Evolutionary conservation across 2,329 filamentous ascomycete genomes (phyloP).

Genomic region (Monosporascus ibericus): DNA sequence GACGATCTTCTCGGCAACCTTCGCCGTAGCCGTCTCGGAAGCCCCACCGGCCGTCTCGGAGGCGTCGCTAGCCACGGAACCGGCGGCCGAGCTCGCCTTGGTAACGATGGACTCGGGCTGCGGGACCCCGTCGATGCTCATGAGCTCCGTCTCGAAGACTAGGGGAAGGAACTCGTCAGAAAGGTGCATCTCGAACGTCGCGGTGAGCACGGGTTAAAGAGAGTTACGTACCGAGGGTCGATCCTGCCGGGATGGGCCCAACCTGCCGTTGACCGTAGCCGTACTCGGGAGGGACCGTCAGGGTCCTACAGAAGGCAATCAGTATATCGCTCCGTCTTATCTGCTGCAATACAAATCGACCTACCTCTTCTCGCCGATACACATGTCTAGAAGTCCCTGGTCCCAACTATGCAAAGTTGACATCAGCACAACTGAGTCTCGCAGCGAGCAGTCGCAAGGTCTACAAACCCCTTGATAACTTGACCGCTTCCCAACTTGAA

Average conservation of each 20-base stretch:
- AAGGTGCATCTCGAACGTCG: neutral
- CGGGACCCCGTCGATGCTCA: constrained; percentile 72
- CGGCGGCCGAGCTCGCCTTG: constrained; percentile 27
- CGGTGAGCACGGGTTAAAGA: neutral
- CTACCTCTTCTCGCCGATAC: constrained; percentile 81
- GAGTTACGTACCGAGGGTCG: constrained; percentile 61
- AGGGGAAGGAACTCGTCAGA: constrained; percentile 7
- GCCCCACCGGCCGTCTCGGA: constrained; percentile 16
- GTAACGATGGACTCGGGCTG: constrained; percentile 40
- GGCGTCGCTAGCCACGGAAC: constrained; percentile 12
- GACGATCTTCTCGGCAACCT: constrained; percentile 36
- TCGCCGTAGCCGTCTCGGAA: constrained; percentile 22
- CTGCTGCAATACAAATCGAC: constrained; percentile 8
- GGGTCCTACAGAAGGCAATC: constrained; percentile 42
- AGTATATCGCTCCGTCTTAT: constrained; percentile 8
- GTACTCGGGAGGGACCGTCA: constrained; percentile 83
- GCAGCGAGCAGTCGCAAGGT: neutral
- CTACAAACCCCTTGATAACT: constrained; percentile 79
- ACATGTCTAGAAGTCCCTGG: constrained; percentile 85
- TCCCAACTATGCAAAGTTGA: constrained; percentile 62
- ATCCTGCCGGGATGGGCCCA: constrained; percentile 77
- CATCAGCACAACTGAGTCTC: neutral
- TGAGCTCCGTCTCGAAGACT: constrained; percentile 89
- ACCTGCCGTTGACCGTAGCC: constrained; percentile 73
- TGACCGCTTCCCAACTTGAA: constrained; percentile 76